Base-by-base conservation (phyloP, 305 asterid genomes). In the Salvia sclarea region DNA sequence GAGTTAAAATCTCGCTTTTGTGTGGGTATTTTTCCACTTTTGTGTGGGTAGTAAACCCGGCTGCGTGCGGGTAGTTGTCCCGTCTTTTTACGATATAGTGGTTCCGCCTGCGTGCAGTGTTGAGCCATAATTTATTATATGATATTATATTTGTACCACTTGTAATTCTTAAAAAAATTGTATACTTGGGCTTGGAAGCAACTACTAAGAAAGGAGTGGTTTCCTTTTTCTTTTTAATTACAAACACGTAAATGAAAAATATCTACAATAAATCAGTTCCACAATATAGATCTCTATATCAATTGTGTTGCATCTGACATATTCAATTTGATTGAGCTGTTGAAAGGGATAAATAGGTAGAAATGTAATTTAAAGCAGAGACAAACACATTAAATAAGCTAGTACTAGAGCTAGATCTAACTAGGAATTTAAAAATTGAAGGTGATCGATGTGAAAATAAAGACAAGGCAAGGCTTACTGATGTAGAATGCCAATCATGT, bases 391-490 rank as follows among this genome's bases (percentile, higher is more conserved):
- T 33, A 31, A 55, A 28, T 13, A 1, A 6, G 14, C 49, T 43
- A 43, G 49, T 25, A 2, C 10, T 38, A 38, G 10, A 38, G 14
- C 44, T 37, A n/a, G 8, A 41, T 21, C 20, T 31, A 49, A 9
- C 43, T 38, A 10, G 61, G 4, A 1, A 48, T 44, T 49, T 50
- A 5, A 12, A 24, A 47, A 12, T n/a, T 21, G 48, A 61, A 17
- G 49, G 48, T 14, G 28, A 45, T 38, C 30, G 21, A 45, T 64
- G 20, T 65, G 45, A 41, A 37, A 75, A 67, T 61, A 56, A 68
- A 65, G 67, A 77, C 73, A 73, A 66, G 31, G 24, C 73, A 73
- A 66, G 31, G 24, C 31, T 64, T 73, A 66, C 12, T 74, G 77
- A 78, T 52, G 65, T 61, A 20, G 68, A 33, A 67, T 50, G 17